Evolutionary conservation across 2,329 filamentous ascomycete genomes (phyloP).

Genomic region (Thielaviopsis musarum): DNA sequence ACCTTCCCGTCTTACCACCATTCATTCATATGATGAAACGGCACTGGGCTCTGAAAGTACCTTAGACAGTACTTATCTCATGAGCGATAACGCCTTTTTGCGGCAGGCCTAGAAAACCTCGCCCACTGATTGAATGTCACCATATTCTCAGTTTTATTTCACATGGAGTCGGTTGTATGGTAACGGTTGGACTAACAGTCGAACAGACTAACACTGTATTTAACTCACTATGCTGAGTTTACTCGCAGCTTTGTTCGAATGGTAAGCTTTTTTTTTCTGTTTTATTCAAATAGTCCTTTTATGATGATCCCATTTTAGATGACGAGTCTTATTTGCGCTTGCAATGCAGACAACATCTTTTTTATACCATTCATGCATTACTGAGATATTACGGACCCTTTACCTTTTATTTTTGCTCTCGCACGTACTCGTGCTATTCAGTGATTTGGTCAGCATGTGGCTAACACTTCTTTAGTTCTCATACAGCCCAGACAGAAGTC

Average conservation of each 20-base stretch:
- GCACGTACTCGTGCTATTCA: neutral
- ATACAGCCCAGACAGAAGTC: neutral
- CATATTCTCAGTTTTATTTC: neutral
- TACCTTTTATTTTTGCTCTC: neutral
- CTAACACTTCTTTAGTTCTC: neutral
- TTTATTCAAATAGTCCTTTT: slow-evolving; percentile 12
- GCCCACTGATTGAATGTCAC: slow-evolving; percentile 58
- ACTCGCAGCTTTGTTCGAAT: neutral
- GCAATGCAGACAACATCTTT: slow-evolving; percentile 51
- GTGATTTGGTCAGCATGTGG: neutral
- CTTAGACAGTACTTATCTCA: slow-evolving; percentile 27
- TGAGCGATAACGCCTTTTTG: slow-evolving; percentile 81
- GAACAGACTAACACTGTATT: neutral
- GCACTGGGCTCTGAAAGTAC: slow-evolving; percentile 88
- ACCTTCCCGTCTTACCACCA: slow-evolving; percentile 12
- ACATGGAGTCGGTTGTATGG: neutral
- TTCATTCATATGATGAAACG: slow-evolving; percentile 55
- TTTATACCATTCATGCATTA: slow-evolving; percentile 59
- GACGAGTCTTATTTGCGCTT: slow-evolving; percentile 65
- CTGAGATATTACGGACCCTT: slow-evolving; percentile 21
- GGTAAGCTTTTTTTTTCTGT: slow-evolving; percentile 5
- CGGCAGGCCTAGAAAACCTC: slow-evolving; percentile 99
- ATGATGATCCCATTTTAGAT: slow-evolving; percentile 38
- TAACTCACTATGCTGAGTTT: neutral
- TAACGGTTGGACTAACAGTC: neutral